A percentile compares a stretch with the other conserved stretches of the same genome.
Evolutionary conservation across 2,329 filamentous ascomycete genomes (phyloP).

Genomic region (Verticillium zaregamsianum): DNA sequence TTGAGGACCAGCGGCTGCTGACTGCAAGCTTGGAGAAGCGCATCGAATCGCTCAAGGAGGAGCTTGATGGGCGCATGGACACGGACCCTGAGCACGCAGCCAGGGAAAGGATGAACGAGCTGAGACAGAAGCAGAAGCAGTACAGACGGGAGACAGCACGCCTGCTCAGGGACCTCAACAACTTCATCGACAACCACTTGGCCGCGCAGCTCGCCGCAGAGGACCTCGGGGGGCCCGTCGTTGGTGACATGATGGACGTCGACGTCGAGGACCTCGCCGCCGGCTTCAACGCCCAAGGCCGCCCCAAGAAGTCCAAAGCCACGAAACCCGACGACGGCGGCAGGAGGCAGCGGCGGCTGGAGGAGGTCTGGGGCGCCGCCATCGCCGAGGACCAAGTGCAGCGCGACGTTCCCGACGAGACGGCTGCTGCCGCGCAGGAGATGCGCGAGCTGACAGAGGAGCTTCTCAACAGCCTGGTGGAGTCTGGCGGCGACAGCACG

Average conservation of each 20-base stretch:
- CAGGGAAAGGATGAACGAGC: slow-evolving; percentile 56
- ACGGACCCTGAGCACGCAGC: slow-evolving; percentile 59
- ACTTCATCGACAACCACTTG: slow-evolving; percentile 67
- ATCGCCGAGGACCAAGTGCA: slow-evolving; percentile 16
- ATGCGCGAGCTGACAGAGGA: slow-evolving; percentile 58
- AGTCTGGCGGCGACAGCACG: slow-evolving; percentile 49
- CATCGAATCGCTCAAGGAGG: slow-evolving; percentile 54
- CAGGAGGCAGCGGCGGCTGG: slow-evolving; percentile 56
- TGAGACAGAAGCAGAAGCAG: slow-evolving; percentile 52
- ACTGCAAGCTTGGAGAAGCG: slow-evolving; percentile 50
- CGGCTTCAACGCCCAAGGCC: slow-evolving; percentile 58
- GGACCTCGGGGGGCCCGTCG: slow-evolving; percentile 77
- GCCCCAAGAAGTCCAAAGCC: slow-evolving; percentile 43
- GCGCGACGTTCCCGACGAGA: slow-evolving; percentile 32
- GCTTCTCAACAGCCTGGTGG: slow-evolving; percentile 54
- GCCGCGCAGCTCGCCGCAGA: slow-evolving; percentile 77
- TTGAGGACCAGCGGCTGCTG: slow-evolving; percentile 54
- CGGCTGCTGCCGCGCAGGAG: slow-evolving; percentile 47
- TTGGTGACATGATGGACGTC: slow-evolving; percentile 67
- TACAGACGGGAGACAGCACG: slow-evolving; percentile 59
- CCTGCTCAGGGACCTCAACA: slow-evolving; percentile 60
- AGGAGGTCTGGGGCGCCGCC: slow-evolving; percentile 56
- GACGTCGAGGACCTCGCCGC: slow-evolving; percentile 54
- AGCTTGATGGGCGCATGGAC: slow-evolving; percentile 51
- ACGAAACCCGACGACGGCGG: slow-evolving; percentile 26